Evolutionary conservation across 2,329 filamentous ascomycete species (phyloP).

Genomic region (Cladorrhinum sp.): DNA sequence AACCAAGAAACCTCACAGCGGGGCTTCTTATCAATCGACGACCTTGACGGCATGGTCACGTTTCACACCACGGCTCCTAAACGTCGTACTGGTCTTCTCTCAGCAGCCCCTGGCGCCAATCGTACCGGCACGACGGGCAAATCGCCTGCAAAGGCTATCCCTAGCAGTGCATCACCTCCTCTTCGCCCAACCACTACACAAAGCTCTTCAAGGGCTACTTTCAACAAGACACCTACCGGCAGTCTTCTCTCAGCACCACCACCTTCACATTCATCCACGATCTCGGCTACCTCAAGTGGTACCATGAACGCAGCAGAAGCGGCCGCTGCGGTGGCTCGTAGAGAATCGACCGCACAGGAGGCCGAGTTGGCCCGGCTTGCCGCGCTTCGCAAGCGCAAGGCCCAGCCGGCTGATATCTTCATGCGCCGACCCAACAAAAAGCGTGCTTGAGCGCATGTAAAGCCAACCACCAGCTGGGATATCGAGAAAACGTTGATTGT

Average conservation of each 20-base stretch:
- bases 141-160: neutral
- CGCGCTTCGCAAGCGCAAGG: neutral
- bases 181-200: neutral
- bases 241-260: too few relatives aligned
- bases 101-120: slow-evolving; percentile 23
- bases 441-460: neutral
- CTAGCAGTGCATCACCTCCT: neutral
- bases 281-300: neutral
- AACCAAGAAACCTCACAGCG: neutral
- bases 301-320: neutral
- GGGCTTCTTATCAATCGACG: neutral
- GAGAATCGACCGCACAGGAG: neutral
- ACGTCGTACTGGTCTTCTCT: slow-evolving; percentile 19
- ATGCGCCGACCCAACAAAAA: slow-evolving; percentile 10
- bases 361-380: neutral
- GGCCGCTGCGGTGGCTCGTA: slow-evolving; percentile 7
- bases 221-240: neutral
- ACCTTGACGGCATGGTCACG: neutral
- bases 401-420: slow-evolving; percentile 7
- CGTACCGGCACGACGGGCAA: neutral
- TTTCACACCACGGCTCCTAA: neutral
- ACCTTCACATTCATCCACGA: neutral
- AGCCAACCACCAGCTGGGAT: too few relatives aligned
- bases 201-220: neutral
- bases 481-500: too few relatives aligned